Percentiles rank a stretch among this genome's conserved stretches.
phyloP scores from a whole-genome alignment of 805 yeast species.

The Wickerhamiella parazyma region DNA sequence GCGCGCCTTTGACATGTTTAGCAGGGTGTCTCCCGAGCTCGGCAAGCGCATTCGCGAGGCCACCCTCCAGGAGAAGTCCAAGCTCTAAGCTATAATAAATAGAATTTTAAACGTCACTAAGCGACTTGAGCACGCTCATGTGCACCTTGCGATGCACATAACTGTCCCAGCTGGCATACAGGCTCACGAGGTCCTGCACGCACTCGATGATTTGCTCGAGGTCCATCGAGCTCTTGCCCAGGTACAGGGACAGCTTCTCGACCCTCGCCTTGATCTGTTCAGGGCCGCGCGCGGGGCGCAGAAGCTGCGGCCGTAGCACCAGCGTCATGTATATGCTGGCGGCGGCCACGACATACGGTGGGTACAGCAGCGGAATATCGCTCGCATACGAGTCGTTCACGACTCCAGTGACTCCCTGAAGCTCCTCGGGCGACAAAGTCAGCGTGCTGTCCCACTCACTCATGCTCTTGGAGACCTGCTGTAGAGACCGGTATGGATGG shows the following conservation, averaged over 20 bases:
- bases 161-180: slow-evolving; percentile 78
- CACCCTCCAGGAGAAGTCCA: not conserved
- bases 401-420: slow-evolving; percentile 79
- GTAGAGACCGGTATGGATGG: slow-evolving; percentile 30
- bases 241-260: slow-evolving; percentile 45
- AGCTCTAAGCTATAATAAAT: not conserved
- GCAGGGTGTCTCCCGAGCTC: slow-evolving; percentile 55
- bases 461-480: slow-evolving; percentile 36
- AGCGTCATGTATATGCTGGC: slow-evolving; percentile 71
- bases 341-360: slow-evolving; percentile 81
- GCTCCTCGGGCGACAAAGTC: slow-evolving; percentile 35
- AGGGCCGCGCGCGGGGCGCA: slow-evolving; percentile 24
- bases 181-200: slow-evolving; percentile 66
- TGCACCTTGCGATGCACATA: slow-evolving; percentile 33
- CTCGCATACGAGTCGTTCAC: slow-evolving; percentile 83
- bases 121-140: not conserved
- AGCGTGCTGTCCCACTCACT: slow-evolving; percentile 34
- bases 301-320: slow-evolving; percentile 33
- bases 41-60: slow-evolving; percentile 53
- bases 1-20: slow-evolving; percentile 61
- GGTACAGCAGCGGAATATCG: slow-evolving; percentile 65
- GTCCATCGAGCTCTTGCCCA: slow-evolving; percentile 66
- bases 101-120: not conserved
- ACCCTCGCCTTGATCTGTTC: slow-evolving; percentile 31
- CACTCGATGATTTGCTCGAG: slow-evolving; percentile 66